Evolutionary conservation across 768 basidiomycete genomes (phyloP), one percentile per base, ranked within the genome.

Genomic region (Suillus subalutaceus): DNA sequence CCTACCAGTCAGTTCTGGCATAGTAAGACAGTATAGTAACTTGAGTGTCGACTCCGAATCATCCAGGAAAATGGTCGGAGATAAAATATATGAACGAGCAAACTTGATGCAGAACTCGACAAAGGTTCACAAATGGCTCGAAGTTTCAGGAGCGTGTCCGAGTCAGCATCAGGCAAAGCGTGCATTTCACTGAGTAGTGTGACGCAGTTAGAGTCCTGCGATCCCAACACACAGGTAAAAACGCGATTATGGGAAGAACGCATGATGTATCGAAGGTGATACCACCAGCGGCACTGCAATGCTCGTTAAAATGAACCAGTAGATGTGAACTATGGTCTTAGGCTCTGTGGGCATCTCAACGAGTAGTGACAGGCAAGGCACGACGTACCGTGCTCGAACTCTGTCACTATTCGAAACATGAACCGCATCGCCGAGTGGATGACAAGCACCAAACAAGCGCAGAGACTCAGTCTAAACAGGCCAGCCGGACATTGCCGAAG

Each of bases 401-500:
- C 44, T 46, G n/a, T 12, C 46, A 13, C 10, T 48, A 23, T 13
- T 50, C 6, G 23, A 23, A 50, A 46, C 9, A 46, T 46, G 44
- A n/a, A 20, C 20, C 6, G 41, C 41, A 41, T 41, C 15, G 6
- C 41, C 15, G 15, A 41, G 20, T 20, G 44, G 44, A 46, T 46
- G 50, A 52, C 50, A 15, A 26, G 50, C 6, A 18, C 44, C 20
- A 20, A n/a, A n/a, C 20, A 20, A n/a, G 44, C 44, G 38, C 38
- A 40, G 6, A 38, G 12, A 10, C 40, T 15, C 2, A 32, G 40
- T 41, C 5, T 6, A 43, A 4, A 48, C 4, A 13, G 5, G 23
- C 10, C n/a, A 50, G 23, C 3, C 74, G 77, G 77, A 65, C 63
- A 57, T 38, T 64, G 64, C 77, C 77, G 75, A 65, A 35, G 60